Percentiles rank a stretch among this genome's conserved stretches.
Conservation (phyloP, 2,329 filamentous ascomycete species). For the Exophiala sp. region DNA sequence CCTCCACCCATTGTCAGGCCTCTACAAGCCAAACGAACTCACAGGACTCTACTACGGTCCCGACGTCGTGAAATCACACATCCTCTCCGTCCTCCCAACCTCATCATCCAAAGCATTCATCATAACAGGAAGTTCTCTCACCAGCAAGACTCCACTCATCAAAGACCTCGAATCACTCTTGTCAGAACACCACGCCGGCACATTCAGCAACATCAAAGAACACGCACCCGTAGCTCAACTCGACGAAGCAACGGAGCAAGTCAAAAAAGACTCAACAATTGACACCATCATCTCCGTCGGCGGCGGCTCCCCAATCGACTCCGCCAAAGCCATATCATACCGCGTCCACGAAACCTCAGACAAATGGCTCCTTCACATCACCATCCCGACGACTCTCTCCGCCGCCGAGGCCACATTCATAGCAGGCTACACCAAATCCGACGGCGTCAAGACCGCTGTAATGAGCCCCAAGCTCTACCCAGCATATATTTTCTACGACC, state of each 20-base stretch:
- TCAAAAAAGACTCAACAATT: constrained; percentile 44
- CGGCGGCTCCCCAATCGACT: constrained; percentile 55
- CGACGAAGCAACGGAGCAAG: constrained; percentile 49
- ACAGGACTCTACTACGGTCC: constrained; percentile 51
- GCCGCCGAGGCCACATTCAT: constrained; percentile 55
- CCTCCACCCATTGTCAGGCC: constrained; percentile 44
- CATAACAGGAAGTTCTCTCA: constrained; percentile 53
- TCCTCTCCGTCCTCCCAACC: constrained; percentile 43
- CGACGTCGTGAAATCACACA: constrained; percentile 45
- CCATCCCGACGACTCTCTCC: constrained; percentile 49
- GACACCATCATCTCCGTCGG: constrained; percentile 56
- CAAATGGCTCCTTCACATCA: constrained; percentile 45
- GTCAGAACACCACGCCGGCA: constrained; percentile 47
- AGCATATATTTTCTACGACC: constrained; percentile 44
- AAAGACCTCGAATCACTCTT: constrained; percentile 50
- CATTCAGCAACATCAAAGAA: constrained; percentile 54
- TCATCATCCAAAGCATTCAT: constrained; percentile 54
- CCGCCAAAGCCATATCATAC: constrained; percentile 47
- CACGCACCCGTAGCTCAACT: constrained; percentile 55
- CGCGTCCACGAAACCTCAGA: constrained; percentile 40
- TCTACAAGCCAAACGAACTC: constrained; percentile 49
- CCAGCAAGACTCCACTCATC: constrained; percentile 53
- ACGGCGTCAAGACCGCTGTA: constrained; percentile 50
- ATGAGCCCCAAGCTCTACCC: constrained; percentile 27
- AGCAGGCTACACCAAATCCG: constrained; percentile 50